Base-by-base conservation (phyloP, 78 protist species). In the Guillardia theta region DNA sequence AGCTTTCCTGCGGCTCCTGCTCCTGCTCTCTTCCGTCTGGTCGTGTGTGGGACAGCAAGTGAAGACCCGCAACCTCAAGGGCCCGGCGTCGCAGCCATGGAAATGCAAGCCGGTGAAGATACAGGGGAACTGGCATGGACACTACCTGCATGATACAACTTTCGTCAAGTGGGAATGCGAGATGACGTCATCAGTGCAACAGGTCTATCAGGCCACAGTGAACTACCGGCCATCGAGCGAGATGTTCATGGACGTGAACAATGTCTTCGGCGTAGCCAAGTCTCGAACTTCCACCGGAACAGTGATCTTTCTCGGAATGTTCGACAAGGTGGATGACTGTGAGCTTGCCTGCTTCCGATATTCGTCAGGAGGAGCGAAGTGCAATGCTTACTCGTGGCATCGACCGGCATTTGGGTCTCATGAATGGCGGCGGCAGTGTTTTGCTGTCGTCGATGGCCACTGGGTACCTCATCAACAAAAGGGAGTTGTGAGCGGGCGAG, bases 11-110 rank as follows among this genome's bases (percentile, higher is more conserved):
- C n/a, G n/a, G n/a, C n/a, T n/a, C n/a, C n/a, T n/a, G n/a, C n/a
- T n/a, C n/a, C n/a, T n/a, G n/a, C n/a, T n/a, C n/a, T n/a, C n/a
- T n/a, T n/a, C n/a, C n/a, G n/a, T n/a, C n/a, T n/a, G n/a, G n/a
- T n/a, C n/a, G n/a, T n/a, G n/a, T n/a, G n/a, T n/a, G n/a, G n/a
- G n/a, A n/a, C n/a, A n/a, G n/a, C 62, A 53, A 18, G 62, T 53
- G 45, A 70, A 70, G 41, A 70, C 83, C 8, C 83, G 83, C 41
- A 70, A 70, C 83, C 83, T 70, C 21, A 70, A 70, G 83, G 83
- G 83, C 6, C 83, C 83, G 6, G 83, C 36, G 27, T 36, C 46
- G n/a, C 27, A 24, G 45, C 83, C 83, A 22, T 70, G 83, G 83
- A 70, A 70, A 33, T 70, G 83, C 83, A 70, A 70, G 22, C 83